These are phyloP conservation scores for Venturia carpophila DNA, from an alignment of 2,329 filamentous ascomycete genomes.

Conservation along the genomic window DNA sequence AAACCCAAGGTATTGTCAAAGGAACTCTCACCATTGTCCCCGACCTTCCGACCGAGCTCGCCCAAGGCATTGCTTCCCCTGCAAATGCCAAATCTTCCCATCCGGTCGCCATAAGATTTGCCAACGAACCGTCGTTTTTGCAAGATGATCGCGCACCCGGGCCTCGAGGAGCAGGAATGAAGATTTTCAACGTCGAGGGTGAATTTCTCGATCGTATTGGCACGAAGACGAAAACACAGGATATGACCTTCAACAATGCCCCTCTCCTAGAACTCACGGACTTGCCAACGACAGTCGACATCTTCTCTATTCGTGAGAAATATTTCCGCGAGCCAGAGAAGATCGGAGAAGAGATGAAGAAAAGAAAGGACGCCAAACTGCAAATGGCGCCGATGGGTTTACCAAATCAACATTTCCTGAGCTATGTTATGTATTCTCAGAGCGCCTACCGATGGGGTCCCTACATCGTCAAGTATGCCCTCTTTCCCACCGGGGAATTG, in stretches of 20 bases:
- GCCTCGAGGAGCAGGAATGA: slow-evolving; percentile 43
- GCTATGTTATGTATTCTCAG: slow-evolving; percentile 38
- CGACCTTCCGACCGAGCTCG: slow-evolving; percentile 37
- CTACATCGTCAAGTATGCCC: slow-evolving; percentile 41
- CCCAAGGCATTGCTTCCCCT: slow-evolving; percentile 2
- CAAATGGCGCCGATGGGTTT: slow-evolving; percentile 36
- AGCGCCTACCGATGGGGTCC: slow-evolving; percentile 42
- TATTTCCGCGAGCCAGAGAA: slow-evolving; percentile 33
- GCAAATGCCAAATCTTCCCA: not conserved
- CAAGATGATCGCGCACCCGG: slow-evolving; percentile 35
- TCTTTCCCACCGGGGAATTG: slow-evolving; percentile 36
- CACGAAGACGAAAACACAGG: slow-evolving; percentile 33
- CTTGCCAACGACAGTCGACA: slow-evolving; percentile 39
- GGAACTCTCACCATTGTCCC: slow-evolving; percentile 38
- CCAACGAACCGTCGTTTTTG: not conserved
- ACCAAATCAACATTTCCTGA: slow-evolving; percentile 35
- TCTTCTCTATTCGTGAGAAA: slow-evolving; percentile 36
- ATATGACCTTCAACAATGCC: slow-evolving; percentile 45
- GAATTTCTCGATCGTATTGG: slow-evolving; percentile 32
- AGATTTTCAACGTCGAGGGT: slow-evolving; percentile 42
- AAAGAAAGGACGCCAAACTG: slow-evolving; percentile 31
- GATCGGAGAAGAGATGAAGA: slow-evolving; percentile 37
- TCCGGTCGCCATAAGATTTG: slow-evolving; percentile 10
- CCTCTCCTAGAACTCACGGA: slow-evolving; percentile 42
- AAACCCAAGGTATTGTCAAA: slow-evolving; percentile 43